Evolutionary conservation across 306 rosid species (phyloP), one percentile per base, ranked within the genome.

Genomic region (Cucurbita maxima): DNA sequence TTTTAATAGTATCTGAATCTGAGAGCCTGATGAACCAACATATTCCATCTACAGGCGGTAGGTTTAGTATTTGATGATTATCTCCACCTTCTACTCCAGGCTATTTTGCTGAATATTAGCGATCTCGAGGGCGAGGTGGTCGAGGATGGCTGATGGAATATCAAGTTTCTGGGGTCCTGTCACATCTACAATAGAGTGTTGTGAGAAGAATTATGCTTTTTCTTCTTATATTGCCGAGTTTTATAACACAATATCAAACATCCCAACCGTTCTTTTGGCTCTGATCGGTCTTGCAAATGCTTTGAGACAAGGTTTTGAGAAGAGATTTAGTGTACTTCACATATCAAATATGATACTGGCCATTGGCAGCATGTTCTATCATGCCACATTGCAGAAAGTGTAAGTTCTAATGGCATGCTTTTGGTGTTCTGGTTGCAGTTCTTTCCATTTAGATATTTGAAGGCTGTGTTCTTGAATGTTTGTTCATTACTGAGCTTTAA

Each of bases 81-180:
- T 53, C 59, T 73, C 79, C 36, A 78, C 78, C 60, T 74, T 73
- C 54, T 18, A 55, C 30, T 20, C 59, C 63, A 40, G 69, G 19
- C 58, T 72, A 58, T 41, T 66, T 78, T n/a, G 78, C 76, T 75
- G 71, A 74, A 30, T 38, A 79, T 58, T 61, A 16, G 58, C 61
- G 6, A 37, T 66, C 58, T 68, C 79, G 56, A 73, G 47, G 78
- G 81, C 79, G 80, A 67, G 40, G 72, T 4, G 40, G 40, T 25
- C 2, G 75, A 82, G 43, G 58, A 91, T 91, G 97, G 87, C 85
- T 11, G 87, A 88, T 72, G 81, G 83, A 10, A 74, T 81, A 77
- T 82, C 93, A 43, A 91, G 90, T 80, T 91, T 91, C 78, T 89
- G 97, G 97, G 97, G 97, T 84, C 97, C 91, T 66, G 91, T 91